These are phyloP conservation scores for Aspergillus sp. DNA, from an alignment of 2,329 filamentous ascomycete genomes.

Conservation along the genomic window DNA sequence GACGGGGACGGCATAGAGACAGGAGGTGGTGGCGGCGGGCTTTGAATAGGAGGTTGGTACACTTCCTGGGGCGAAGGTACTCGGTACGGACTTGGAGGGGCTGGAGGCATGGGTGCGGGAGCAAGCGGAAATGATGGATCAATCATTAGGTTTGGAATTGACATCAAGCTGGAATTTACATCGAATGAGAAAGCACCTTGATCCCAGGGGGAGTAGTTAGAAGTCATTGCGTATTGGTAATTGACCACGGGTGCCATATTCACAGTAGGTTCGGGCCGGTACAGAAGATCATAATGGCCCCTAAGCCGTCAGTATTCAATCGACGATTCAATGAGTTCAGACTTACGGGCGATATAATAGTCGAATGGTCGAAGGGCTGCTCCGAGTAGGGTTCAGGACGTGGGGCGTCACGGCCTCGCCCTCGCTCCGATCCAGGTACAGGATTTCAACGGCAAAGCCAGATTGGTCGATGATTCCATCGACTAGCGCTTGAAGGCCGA, in stretches of 20 bases:
- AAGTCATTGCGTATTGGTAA: constrained; percentile 36
- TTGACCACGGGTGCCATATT: constrained; percentile 37
- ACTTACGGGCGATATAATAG: constrained; percentile 64
- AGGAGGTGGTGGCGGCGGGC: constrained; percentile 17
- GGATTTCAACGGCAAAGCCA: constrained; percentile 76
- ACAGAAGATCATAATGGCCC: constrained; percentile 92
- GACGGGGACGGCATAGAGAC: constrained; percentile 24
- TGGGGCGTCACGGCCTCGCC: constrained; percentile 65
- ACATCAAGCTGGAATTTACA: constrained; percentile 36
- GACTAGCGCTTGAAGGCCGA: constrained; percentile 74
- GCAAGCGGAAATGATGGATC: constrained; percentile 27
- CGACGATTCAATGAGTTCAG: background rate
- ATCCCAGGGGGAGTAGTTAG: constrained; percentile 34
- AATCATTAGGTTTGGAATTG: constrained; percentile 35
- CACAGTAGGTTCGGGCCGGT: constrained; percentile 54
- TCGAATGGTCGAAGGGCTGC: constrained; percentile 58
- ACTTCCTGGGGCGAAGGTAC: constrained; percentile 30
- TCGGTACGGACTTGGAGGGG: constrained; percentile 24
- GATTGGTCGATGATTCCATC: constrained; percentile 75
- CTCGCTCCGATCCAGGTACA: constrained; percentile 82
- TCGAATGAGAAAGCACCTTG: constrained; percentile 34
- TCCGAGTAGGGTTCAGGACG: constrained; percentile 28
- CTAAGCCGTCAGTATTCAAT: constrained; percentile 33
- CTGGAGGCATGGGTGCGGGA: constrained; percentile 25
- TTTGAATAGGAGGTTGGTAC: constrained; percentile 27